Evolutionary conservation across 2,329 filamentous ascomycete genomes (phyloP), one percentile per base, ranked within the genome.

Genomic region (Incumbomyces delicatus): DNA sequence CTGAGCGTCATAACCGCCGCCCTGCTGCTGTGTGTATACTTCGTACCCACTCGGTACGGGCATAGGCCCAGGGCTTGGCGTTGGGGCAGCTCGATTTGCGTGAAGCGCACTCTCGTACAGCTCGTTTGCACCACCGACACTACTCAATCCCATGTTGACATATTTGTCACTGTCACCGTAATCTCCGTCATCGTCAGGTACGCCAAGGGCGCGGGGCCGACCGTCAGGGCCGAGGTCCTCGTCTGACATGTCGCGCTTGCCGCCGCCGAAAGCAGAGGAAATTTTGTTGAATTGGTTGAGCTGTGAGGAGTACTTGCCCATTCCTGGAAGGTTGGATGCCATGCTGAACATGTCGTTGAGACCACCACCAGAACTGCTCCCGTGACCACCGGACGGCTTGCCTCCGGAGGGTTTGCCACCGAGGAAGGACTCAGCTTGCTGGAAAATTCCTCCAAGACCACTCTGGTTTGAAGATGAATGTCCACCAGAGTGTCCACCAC

Each of bases 211-310:
- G 12, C 36, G 40, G 16, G 14, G 17, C 5, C 40, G 40, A 13
- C 40, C 40, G 8, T 42, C 27, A 3, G 27, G n/a, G 6, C 33
- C 46, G 32, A 48, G 44, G 29, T 34, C 48, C 5, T 53, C 50
- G n/a, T 48, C 50, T 16, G 41, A n/a, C 8, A 46, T n/a, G n/a
- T 45, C 42, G 10, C 42, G 33, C 22, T 38, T 45, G 11, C 52
- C 42, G 22, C 46, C 41, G 16, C 46, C 49, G 30, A 51, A 44
- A 5, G 42, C 44, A 27, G 50, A 48, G 29, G 50, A 47, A 31
- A 55, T 47, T 43, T 58, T 59, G 33, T 35, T 39, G 50, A 56
- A 57, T 41, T 54, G 56, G 48, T 48, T 53, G 33, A 55, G 40
- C 22, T 48, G 38, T 32, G 44, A 45, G n/a, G 47, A 36, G n/a